These are phyloP conservation scores for Groenewaldozyma auringiensis DNA, from an alignment of 1,139 yeast species.

Conservation along the genomic window DNA sequence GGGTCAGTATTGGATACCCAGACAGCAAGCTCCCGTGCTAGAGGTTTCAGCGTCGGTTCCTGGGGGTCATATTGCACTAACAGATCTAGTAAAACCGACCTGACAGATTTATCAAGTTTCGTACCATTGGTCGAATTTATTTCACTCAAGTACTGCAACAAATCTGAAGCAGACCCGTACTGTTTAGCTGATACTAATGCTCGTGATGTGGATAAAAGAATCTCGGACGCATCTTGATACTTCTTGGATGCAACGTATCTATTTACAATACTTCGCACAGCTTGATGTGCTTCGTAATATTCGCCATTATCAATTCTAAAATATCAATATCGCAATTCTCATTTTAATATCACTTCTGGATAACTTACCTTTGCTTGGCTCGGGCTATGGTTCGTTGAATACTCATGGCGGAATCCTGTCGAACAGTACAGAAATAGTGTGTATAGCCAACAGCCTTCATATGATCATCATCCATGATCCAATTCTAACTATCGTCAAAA, in stretches of 20 bases:
- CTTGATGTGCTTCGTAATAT: constrained; percentile 92
- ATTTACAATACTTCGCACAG: constrained; percentile 78
- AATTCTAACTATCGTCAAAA: too few relatives aligned
- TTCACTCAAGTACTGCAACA: constrained; percentile 65
- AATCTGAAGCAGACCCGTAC: constrained; percentile 73
- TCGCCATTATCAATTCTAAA: constrained; percentile 62
- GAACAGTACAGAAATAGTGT: not conserved
- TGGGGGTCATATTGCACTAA: constrained; percentile 46
- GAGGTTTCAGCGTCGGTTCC: constrained; percentile 61
- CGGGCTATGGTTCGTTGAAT: constrained; percentile 18
- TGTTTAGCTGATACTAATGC: constrained; percentile 62
- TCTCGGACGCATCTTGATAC: constrained; percentile 61
- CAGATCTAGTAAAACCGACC: constrained; percentile 36
- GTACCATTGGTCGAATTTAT: constrained; percentile 49
- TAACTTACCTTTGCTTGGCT: constrained; percentile 26
- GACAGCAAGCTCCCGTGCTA: constrained; percentile 47
- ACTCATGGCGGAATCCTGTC: not conserved
- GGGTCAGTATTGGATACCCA: not conserved
- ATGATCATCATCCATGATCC: not conserved
- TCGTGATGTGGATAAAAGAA: constrained; percentile 62
- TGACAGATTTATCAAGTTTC: constrained; percentile 30
- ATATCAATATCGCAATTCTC: not conserved
- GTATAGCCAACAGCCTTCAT: not conserved
- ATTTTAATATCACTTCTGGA: not conserved
- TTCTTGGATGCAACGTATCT: constrained; percentile 67